These are phyloP conservation scores for Zygosaccharomyces pseudobailii DNA, from an alignment of 1,139 yeast species.

Conservation along the genomic window DNA sequence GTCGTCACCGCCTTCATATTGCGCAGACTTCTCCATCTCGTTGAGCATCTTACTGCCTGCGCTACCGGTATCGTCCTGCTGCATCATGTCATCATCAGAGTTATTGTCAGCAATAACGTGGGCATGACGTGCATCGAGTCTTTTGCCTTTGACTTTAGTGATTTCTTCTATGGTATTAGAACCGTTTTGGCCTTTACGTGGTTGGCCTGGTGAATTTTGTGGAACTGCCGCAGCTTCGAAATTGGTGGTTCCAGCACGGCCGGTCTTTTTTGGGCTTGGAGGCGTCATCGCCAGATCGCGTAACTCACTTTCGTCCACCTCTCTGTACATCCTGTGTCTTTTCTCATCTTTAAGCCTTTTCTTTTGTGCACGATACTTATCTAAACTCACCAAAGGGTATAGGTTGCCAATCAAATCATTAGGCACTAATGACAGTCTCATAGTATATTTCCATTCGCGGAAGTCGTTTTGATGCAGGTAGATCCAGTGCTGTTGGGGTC, in stretches of 20 bases:
- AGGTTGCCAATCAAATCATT: conserved; percentile 74
- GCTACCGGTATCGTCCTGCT: conserved; percentile 11
- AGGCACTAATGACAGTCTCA: conserved; percentile 59
- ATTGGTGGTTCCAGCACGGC: conserved; percentile 1
- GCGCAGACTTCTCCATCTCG: conserved; percentile 7
- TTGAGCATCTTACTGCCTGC: conserved; percentile 5
- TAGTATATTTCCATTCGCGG: conserved; percentile 92
- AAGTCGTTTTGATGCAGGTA: conserved; percentile 93
- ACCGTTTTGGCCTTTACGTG: conserved; percentile 61
- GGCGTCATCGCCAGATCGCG: conserved; percentile 30
- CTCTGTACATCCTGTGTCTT: conserved; percentile 14
- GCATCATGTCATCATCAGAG: conserved; percentile 25
- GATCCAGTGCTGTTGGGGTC: conserved; percentile 98
- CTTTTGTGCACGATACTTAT: conserved; percentile 44
- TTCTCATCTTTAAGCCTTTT: conserved; percentile 31
- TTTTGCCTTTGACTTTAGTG: conserved; percentile 10
- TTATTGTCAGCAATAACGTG: conserved; percentile 18
- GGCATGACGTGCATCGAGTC: not conserved
- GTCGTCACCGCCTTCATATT: conserved; percentile 9
- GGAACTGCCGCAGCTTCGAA: conserved; percentile 62
- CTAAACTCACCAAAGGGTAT: conserved; percentile 58
- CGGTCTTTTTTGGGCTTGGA: conserved; percentile 20
- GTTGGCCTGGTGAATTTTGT: conserved; percentile 93
- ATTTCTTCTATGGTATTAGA: conserved; percentile 32
- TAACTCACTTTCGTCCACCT: conserved; percentile 21